Percentiles rank a stretch among this genome's conserved stretches.
phyloP scores from a whole-genome alignment of 2,329 filamentous ascomycete genomes.

The Aspergillus sp. region DNA sequence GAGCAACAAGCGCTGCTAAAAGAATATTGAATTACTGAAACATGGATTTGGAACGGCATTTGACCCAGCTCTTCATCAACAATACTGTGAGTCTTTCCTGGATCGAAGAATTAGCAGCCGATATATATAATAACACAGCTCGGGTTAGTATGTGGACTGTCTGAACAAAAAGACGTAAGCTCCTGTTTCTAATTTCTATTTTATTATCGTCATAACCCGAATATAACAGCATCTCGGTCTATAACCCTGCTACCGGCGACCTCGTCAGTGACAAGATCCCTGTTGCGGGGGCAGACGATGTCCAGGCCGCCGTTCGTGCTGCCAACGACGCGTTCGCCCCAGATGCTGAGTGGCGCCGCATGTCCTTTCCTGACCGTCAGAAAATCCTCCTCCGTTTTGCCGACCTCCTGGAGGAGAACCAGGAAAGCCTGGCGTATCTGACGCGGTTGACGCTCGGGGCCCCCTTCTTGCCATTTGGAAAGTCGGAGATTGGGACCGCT shows the following conservation, averaged over 20 bases:
- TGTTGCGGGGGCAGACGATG: constrained; percentile 51
- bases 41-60: background rate
- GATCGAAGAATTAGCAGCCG: background rate
- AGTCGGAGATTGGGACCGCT: constrained; percentile 26
- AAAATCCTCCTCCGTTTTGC: constrained; percentile 71
- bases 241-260: background rate
- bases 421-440: constrained; percentile 49
- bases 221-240: background rate
- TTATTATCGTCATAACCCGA: too few relatives aligned
- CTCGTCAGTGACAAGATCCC: constrained; percentile 1
- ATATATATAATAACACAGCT: too few relatives aligned
- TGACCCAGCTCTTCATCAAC: constrained; percentile 1
- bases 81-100: background rate
- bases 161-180: background rate
- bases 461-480: background rate
- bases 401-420: constrained; percentile 73
- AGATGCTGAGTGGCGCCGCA: constrained; percentile 60
- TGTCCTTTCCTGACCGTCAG: constrained; percentile 66
- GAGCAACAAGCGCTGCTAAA: too few relatives aligned
- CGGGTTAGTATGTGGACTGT: background rate
- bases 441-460: constrained; percentile 29
- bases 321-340: constrained; percentile 83
- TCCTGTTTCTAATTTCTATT: too few relatives aligned
- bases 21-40: too few relatives aligned
- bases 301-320: constrained; percentile 73